Conservation (phyloP, 768 basidiomycete genomes). For the Wakefieldia striispora region DNA sequence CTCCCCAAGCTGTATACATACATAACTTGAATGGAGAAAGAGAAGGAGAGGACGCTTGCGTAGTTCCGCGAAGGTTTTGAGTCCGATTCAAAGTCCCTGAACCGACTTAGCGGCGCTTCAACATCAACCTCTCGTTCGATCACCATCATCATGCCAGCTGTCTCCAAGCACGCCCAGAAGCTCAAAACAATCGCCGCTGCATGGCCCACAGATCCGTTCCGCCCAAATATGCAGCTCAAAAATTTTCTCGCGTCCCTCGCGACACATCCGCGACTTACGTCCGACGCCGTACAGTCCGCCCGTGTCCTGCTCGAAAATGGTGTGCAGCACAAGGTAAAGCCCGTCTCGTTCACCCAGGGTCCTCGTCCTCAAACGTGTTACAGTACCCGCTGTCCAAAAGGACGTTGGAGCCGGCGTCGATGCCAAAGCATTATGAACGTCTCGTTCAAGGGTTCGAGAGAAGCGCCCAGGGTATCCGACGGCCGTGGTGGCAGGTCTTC, state of each 20-base stretch:
- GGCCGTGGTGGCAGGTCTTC: slow-evolving; percentile 85
- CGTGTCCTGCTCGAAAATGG: slow-evolving; percentile 53
- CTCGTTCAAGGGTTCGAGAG: slow-evolving; percentile 73
- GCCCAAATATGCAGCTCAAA: slow-evolving; percentile 72
- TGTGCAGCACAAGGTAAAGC: slow-evolving; percentile 56
- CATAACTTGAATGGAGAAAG: too few relatives aligned
- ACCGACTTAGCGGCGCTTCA: neutral
- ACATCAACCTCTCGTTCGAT: too few relatives aligned
- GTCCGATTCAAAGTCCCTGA: slow-evolving; percentile 18
- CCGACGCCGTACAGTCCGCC: slow-evolving; percentile 57
- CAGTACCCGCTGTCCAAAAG: slow-evolving; percentile 69
- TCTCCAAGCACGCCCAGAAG: slow-evolving; percentile 44
- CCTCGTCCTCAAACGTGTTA: slow-evolving; percentile 10
- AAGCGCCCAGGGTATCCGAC: slow-evolving; percentile 69
- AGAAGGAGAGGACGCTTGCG: too few relatives aligned
- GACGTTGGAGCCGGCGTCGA: slow-evolving; percentile 65
- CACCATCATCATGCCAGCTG: too few relatives aligned
- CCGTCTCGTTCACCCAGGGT: neutral
- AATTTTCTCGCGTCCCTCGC: slow-evolving; percentile 63
- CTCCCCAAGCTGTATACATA: too few relatives aligned
- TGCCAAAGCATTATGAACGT: slow-evolving; percentile 70
- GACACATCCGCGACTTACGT: slow-evolving; percentile 65
- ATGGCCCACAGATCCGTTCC: slow-evolving; percentile 74
- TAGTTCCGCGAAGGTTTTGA: slow-evolving; percentile 22
- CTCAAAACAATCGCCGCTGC: slow-evolving; percentile 53